Evolutionary conservation across 768 basidiomycete species (phyloP), one percentile per base, ranked within the genome.

Genomic region (Xerocomellus amylosporus): DNA sequence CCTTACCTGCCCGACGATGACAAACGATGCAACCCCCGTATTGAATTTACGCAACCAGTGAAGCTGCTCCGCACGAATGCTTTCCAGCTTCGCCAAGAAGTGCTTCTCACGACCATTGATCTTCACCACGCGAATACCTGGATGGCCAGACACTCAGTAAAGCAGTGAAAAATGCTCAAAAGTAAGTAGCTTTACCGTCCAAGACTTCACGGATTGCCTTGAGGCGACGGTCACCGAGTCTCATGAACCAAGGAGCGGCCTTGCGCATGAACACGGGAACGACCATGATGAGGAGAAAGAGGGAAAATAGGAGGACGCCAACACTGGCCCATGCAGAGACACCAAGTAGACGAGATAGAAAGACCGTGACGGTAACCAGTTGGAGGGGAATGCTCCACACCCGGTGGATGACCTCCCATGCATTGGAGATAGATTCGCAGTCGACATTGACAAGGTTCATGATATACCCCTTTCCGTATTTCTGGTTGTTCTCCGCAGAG

Each of bases 251-350:
- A 14, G 67, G 67, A 38, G 63, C 65, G 19, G 67, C 68, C 42
- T 59, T 69, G 52, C 65, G 65, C 67, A 69, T 69, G 55, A 69
- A 69, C 37, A 67, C 39, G 4, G 67, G 67, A n/a, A 69, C 65
- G 15, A 69, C 63, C 63, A 67, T 66, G 10, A 69, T 58, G 46
- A 69, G 58, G 38, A 64, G 19, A 45, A 69, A 42, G 42, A 69
- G 68, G 8, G 44, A 52, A 19, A 69, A 42, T 1, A 63, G 37
- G 20, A 69, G 59, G 24, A 64, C 63, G 28, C 68, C 67, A n/a
- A 69, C 38, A 34, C 68, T 62, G 31, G 67, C 63, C 68, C 63
- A 69, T 17, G 61, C 63, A 39, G 67, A 67, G 46, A 67, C 56
- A 20, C 67, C 67, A 20, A 69, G 65, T 10, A 69, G 44, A 43